These are phyloP conservation scores for Geopyxis carbonaria DNA, from an alignment of 495 filamentous ascomycete genomes.

Conservation along the genomic window DNA sequence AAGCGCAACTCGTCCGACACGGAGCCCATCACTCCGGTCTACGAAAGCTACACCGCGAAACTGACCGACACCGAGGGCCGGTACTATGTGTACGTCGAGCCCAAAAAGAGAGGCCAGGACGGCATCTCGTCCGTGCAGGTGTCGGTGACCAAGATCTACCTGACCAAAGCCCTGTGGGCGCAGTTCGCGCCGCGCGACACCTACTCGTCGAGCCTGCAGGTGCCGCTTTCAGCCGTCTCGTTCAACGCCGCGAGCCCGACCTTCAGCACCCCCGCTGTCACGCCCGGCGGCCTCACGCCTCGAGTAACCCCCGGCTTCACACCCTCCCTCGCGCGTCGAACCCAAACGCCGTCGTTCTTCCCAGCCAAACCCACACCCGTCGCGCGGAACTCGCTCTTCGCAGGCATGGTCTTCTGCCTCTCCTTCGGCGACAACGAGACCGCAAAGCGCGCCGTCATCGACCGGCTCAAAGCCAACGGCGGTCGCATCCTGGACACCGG, in stretches of 20 bases:
- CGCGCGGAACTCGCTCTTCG: slow-evolving; percentile 18
- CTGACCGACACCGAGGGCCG: slow-evolving; percentile 17
- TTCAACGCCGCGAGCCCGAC: slow-evolving; percentile 5
- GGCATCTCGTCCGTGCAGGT: slow-evolving; percentile 5
- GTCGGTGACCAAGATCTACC: slow-evolving; percentile 19
- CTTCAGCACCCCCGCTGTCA: background rate
- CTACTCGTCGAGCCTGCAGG: background rate
- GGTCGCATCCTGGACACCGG: slow-evolving; percentile 55
- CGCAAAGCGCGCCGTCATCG: slow-evolving; percentile 3
- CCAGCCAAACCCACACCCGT: background rate
- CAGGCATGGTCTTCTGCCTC: slow-evolving; percentile 21
- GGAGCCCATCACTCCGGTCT: background rate
- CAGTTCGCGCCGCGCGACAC: slow-evolving; percentile 11
- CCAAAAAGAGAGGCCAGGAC: slow-evolving; percentile 1
- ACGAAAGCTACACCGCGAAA: slow-evolving; percentile 1
- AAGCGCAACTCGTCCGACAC: background rate
- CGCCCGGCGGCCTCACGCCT: background rate
- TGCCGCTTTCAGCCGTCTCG: slow-evolving; percentile 8
- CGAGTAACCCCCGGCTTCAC: background rate
- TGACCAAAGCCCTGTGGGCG: slow-evolving; percentile 21
- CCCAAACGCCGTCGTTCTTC: background rate
- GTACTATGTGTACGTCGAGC: slow-evolving; percentile 6
- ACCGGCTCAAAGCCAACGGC: slow-evolving; percentile 33
- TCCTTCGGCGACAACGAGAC: slow-evolving; percentile 16
- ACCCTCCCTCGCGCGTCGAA: background rate